Evolutionary conservation across 495 filamentous ascomycete species (phyloP), one percentile per base, ranked within the genome.

Genomic region (Pyrenopolyporus hunteri): DNA sequence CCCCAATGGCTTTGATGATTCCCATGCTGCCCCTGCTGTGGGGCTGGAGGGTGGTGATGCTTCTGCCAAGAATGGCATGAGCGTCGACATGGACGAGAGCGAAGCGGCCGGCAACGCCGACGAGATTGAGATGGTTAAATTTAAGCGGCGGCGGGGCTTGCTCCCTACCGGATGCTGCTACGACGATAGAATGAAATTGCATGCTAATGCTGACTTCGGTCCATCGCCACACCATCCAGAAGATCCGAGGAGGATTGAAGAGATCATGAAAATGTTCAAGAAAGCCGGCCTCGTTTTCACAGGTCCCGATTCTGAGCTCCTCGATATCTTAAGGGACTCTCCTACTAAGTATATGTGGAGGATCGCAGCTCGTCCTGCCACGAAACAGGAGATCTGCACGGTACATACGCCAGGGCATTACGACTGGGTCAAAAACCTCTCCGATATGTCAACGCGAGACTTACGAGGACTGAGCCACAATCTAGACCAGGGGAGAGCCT

Each of bases 181-280:
- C 71, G 94, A 98, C 76, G 82, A 85, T 19, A 85, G 92, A 14
- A 98, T 98, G 94, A 89, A 92, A 47, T 87, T 89, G 58, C 94
- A 98, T 68, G 87, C 87, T 29, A 95, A 96, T 65, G 82, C 91
- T 4, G 84, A 89, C 61, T 82, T 74, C 82, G 82, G 68, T 65
- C 79, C 71, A 37, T 79, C 79, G 35, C 89, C 93, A 13, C 85
- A 91, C 53, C 94, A 99, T 61, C 94, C 95, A 1, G 94, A 99
- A 74, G 92, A 98, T 61, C 95, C 95, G 0, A 82, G 90, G 20
- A 84, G 94, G 4, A 97, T 98, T 46, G 88, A 88, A 45, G 85
- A 86, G 63, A 99, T 99, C 60, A 95, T 91, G 83, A 85, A 89
- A 55, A 89, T 86, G 16, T 85, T 99, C 46, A 90, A 87, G 65